Base-by-base conservation (phyloP, 306 rosid species). In the Prosopis cineraria region DNA sequence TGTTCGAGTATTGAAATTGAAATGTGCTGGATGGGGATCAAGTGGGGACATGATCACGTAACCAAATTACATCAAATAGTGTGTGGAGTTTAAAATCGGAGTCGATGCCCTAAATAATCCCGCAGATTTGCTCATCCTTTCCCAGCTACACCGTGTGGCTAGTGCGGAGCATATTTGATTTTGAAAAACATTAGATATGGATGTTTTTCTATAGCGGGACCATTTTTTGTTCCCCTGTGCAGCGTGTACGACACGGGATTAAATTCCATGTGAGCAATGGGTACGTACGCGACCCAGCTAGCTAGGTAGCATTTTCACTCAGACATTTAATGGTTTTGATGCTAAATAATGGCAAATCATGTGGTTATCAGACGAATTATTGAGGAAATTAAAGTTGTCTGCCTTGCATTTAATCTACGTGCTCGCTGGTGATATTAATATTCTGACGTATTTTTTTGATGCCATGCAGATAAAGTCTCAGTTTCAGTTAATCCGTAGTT, bases 221-320 rank as follows among this genome's bases (percentile, higher is more conserved):
- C 88, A 79, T 24, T 48, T 73, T 70, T 30, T 75, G 20, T 59
- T 74, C 66, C n/a, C 47, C 30, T n/a, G 70, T 17, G 43, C 0
- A 33, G 40, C 44, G 43, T 37, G 56, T 74, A 85, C 82, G 85
- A 36, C 44, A 36, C 69, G 66, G 69, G 80, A 74, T 68, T 59
- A 10, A 75, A 44, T 31, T 68, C 45, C 84, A 75, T 59, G 80
- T 68, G 84, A 69, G 30, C 29, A 70, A 50, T 44, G 45, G 45
- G 45, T n/a, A n/a, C n/a, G n/a, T n/a, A 80, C 80, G 74, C 84
- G 41, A 74, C 16, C 59, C 52, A 50, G 33, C 14, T n/a, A n/a
- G n/a, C n/a, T n/a, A 6, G 58, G 31, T 22, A 55, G 22, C 69
- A 56, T 29, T 74, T 12, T 70, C 41, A 63, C 56, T 64, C 55